These are phyloP conservation scores for Suillus cothurnatus DNA, from an alignment of 768 basidiomycete species.

Conservation along the genomic window DNA sequence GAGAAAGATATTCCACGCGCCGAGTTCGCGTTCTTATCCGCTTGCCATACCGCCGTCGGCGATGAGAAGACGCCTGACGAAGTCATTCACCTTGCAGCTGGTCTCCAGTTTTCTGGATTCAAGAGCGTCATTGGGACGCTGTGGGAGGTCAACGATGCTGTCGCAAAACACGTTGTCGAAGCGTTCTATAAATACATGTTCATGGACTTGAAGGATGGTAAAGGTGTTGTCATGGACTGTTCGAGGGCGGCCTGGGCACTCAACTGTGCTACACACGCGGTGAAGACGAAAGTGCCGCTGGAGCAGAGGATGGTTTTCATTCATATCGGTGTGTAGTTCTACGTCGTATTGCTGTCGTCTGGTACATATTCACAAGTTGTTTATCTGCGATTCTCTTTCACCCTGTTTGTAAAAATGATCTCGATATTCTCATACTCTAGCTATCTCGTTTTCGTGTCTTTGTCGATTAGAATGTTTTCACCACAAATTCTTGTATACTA, in stretches of 20 bases:
- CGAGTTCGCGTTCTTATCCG: conserved; percentile 21
- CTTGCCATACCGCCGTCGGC: conserved; percentile 26
- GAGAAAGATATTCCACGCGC: neutral
- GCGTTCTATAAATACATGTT: neutral
- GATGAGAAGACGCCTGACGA: conserved; percentile 19
- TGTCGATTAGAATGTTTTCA: neutral
- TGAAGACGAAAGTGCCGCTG: conserved; percentile 1
- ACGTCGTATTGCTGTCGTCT: neutral
- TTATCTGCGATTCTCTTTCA: neutral
- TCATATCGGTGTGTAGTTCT: conserved; percentile 11
- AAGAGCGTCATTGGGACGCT: conserved; percentile 26
- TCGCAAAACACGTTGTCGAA: neutral
- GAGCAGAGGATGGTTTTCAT: conserved; percentile 11
- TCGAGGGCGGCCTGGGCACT: conserved; percentile 10
- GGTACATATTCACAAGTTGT: neutral
- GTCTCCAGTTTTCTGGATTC: conserved; percentile 22
- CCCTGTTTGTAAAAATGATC: neutral
- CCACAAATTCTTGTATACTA: neutral
- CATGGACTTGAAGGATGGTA: conserved; percentile 1
- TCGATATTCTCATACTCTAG: neutral
- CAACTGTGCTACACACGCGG: neutral
- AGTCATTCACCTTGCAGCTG: conserved; percentile 24
- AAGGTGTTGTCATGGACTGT: neutral
- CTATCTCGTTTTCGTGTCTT: neutral
- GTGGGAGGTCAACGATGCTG: conserved; percentile 18